Evolutionary conservation across 306 rosid genomes (phyloP).

Genomic region (Medicago ruthenica): DNA sequence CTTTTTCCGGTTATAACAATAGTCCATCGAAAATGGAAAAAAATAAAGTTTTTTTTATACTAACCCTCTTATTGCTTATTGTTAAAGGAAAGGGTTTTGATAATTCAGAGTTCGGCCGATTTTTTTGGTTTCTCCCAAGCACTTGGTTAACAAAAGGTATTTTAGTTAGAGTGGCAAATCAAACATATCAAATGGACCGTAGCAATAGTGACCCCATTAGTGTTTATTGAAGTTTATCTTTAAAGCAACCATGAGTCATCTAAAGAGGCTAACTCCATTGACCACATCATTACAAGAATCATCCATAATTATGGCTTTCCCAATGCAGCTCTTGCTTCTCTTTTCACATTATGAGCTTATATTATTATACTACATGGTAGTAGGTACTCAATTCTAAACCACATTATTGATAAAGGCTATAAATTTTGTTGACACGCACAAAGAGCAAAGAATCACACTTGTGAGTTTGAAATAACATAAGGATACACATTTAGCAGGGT

Average conservation of each 20-base stretch:
- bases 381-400: not conserved
- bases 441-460: slow-evolving; percentile 33
- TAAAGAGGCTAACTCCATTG: slow-evolving; percentile 38
- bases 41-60: no score
- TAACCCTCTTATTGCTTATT: no score
- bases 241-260: slow-evolving; percentile 46
- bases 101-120: no score
- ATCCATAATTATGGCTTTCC: slow-evolving; percentile 32
- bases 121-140: no score
- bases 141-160: not conserved
- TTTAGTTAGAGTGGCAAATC: slow-evolving; percentile 37
- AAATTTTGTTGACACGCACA: slow-evolving; percentile 29
- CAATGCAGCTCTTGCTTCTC: slow-evolving; percentile 33
- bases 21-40: no score
- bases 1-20: no score
- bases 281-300: slow-evolving; percentile 46
- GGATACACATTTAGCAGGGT: not conserved
- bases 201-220: slow-evolving; percentile 47
- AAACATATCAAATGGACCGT: slow-evolving; percentile 40
- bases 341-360: slow-evolving; percentile 31
- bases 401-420: slow-evolving; percentile 22
- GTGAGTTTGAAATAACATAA: slow-evolving; percentile 35
- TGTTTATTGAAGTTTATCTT: slow-evolving; percentile 38
- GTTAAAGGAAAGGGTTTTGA: no score
- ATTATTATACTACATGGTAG: not conserved